phyloP scores from a whole-genome alignment of 2,329 filamentous ascomycete species.

The Fusarium sp. region DNA sequence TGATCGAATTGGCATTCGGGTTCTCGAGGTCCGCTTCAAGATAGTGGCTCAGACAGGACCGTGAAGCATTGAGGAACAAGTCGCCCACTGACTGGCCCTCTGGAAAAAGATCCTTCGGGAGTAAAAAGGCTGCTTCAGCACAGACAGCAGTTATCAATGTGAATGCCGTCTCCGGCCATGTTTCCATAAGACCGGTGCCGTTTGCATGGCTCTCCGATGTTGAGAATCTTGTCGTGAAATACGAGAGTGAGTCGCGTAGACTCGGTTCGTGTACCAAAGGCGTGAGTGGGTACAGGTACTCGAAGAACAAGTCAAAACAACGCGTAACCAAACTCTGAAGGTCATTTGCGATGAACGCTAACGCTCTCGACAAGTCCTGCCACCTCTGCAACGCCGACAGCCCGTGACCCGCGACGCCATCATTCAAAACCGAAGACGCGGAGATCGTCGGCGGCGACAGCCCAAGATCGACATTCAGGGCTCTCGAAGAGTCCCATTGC shows the following conservation, averaged over 20 bases:
- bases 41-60: slow-evolving; percentile 52
- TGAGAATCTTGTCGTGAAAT: slow-evolving; percentile 42
- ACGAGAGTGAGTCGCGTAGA: slow-evolving; percentile 50
- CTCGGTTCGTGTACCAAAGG: slow-evolving; percentile 56
- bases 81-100: slow-evolving; percentile 52
- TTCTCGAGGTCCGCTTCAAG: slow-evolving; percentile 56
- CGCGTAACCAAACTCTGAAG: slow-evolving; percentile 45
- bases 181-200: slow-evolving; percentile 33
- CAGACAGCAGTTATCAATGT: slow-evolving; percentile 58
- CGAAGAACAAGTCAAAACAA: slow-evolving; percentile 56
- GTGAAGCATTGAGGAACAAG: slow-evolving; percentile 54
- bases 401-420: slow-evolving; percentile 5
- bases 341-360: slow-evolving; percentile 41
- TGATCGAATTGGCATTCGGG: slow-evolving; percentile 56
- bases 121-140: slow-evolving; percentile 54
- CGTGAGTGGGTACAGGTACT: slow-evolving; percentile 57
- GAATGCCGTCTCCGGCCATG: slow-evolving; percentile 53
- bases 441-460: slow-evolving; percentile 39
- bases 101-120: slow-evolving; percentile 54
- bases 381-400: slow-evolving; percentile 46
- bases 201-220: slow-evolving; percentile 15
- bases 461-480: slow-evolving; percentile 30
- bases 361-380: slow-evolving; percentile 39
- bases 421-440: slow-evolving; percentile 22
- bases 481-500: slow-evolving; percentile 34